phyloP scores from a whole-genome alignment of 768 basidiomycete species.

The Hericium rajendrae region DNA sequence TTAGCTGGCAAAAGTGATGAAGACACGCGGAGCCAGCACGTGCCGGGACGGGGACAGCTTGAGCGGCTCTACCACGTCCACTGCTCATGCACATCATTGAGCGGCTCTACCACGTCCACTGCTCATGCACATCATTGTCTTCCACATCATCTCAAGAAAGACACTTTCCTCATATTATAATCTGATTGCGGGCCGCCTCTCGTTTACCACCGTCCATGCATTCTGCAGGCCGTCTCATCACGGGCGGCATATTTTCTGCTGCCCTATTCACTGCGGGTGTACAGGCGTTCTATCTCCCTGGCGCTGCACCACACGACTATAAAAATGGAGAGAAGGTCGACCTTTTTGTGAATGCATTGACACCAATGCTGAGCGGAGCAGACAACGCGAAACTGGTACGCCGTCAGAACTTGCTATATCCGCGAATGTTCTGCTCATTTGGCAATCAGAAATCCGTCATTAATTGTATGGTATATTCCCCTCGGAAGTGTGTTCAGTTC shows the following conservation, averaged over 20 bases:
- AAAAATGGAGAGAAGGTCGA: constrained; percentile 61
- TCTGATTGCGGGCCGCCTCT: no score
- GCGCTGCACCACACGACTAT: constrained; percentile 84
- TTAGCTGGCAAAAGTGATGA: no score
- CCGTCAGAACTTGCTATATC: constrained; percentile 3
- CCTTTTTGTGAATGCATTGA: constrained; percentile 80
- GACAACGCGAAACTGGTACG: constrained; percentile 70
- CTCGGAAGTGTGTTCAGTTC: not conserved
- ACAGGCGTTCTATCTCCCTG: constrained; percentile 84
- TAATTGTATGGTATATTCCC: constrained; percentile 48
- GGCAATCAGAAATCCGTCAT: constrained; percentile 73
- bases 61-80: no score
- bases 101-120: no score
- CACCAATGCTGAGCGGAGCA: constrained; percentile 66
- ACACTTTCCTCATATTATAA: no score
- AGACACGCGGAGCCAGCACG: no score
- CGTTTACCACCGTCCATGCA: constrained; percentile 4
- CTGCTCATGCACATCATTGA: no score
- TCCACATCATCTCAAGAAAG: no score
- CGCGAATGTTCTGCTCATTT: not conserved
- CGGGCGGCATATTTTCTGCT: constrained; percentile 14
- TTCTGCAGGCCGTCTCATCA: constrained; percentile 10
- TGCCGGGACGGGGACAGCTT: no score
- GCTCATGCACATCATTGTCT: no score
- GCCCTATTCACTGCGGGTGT: constrained; percentile 11